A percentile compares a stretch with the other conserved stretches of the same genome.
These are phyloP conservation scores for Areca catechu DNA, from an alignment of 176 grass and related monocot genomes.

Conservation along the genomic window DNA sequence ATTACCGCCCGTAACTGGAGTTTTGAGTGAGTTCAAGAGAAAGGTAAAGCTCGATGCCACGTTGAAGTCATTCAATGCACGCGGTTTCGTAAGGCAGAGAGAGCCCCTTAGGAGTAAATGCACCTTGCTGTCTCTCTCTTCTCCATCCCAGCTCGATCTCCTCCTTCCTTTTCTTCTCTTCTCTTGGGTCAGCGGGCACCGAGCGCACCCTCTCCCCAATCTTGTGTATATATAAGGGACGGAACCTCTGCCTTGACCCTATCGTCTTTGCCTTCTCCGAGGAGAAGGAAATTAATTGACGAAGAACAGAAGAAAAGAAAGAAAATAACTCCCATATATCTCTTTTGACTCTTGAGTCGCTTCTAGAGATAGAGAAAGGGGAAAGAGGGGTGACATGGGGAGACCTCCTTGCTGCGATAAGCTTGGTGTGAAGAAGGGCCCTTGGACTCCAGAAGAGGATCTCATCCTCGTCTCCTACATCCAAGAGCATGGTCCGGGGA, in stretches of 20 bases:
- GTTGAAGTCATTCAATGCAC: slow-evolving; percentile 33
- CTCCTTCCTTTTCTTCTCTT: background rate
- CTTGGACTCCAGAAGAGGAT: slow-evolving; percentile 98
- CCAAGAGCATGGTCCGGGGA: slow-evolving; percentile 82
- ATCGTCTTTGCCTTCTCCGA: slow-evolving; percentile 12
- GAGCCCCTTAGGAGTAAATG: slow-evolving; percentile 42
- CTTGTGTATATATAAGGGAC: slow-evolving; percentile 21
- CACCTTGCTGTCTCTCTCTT: slow-evolving; percentile 35
- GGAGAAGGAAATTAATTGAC: background rate
- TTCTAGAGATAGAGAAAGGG: background rate
- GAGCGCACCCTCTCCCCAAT: background rate
- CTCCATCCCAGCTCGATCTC: slow-evolving; percentile 3
- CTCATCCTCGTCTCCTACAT: slow-evolving; percentile 91
- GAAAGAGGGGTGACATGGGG: slow-evolving; percentile 40
- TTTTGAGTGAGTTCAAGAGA: no score
- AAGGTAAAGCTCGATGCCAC: no score
- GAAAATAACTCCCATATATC: no score
- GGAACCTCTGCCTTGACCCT: slow-evolving; percentile 23
- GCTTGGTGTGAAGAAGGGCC: slow-evolving; percentile 88
- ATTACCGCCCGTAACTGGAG: no score
- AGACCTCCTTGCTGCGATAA: slow-evolving; percentile 94
- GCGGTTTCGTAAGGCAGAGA: background rate
- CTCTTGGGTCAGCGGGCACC: background rate
- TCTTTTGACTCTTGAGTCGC: no score
- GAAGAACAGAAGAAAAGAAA: no score